Conservation (phyloP, 1,139 yeast genomes). For the Lodderomyces pseudojiufengensis region DNA sequence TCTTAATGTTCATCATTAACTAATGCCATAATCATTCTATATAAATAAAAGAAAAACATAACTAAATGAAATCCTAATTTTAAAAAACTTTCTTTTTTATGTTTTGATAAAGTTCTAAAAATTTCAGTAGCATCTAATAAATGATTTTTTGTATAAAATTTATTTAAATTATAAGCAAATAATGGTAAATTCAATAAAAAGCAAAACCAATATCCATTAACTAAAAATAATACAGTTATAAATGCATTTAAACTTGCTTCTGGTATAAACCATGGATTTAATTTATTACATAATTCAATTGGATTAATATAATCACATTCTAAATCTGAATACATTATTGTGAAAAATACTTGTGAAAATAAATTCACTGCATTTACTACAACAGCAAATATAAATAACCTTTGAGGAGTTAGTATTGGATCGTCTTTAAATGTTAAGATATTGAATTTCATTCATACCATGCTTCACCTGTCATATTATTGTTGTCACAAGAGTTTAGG, state of each 20-base stretch:
- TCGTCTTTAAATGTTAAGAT: background rate
- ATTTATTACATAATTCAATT: slow-evolving; percentile 89
- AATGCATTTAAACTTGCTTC: slow-evolving; percentile 85
- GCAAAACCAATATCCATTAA: slow-evolving; percentile 93
- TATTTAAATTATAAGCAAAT: slow-evolving; percentile 75
- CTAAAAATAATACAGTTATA: slow-evolving; percentile 64
- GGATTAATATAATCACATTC: slow-evolving; percentile 97
- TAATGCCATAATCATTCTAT: slow-evolving; percentile 94
- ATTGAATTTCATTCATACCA: slow-evolving; percentile 11
- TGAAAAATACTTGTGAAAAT: slow-evolving; percentile 88
- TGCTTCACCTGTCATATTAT: slow-evolving; percentile 13
- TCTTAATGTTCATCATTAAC: slow-evolving; percentile 54
- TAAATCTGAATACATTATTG: slow-evolving; percentile 88
- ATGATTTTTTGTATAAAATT: slow-evolving; percentile 72
- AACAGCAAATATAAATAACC: slow-evolving; percentile 83
- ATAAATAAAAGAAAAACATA: slow-evolving; percentile 92
- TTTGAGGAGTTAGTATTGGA: slow-evolving; percentile 11
- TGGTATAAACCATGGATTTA: slow-evolving; percentile 86
- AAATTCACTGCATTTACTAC: slow-evolving; percentile 80
- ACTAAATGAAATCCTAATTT: slow-evolving; percentile 89
- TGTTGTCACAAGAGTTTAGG: slow-evolving; percentile 1
- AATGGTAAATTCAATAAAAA: slow-evolving; percentile 84
- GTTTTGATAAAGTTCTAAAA: slow-evolving; percentile 88
- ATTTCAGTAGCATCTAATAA: slow-evolving; percentile 96
- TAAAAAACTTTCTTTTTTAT: slow-evolving; percentile 87